Evolutionary conservation across 2,329 filamentous ascomycete genomes (phyloP).

Genomic region (Pseudocercospora pini-densiflorae): DNA sequence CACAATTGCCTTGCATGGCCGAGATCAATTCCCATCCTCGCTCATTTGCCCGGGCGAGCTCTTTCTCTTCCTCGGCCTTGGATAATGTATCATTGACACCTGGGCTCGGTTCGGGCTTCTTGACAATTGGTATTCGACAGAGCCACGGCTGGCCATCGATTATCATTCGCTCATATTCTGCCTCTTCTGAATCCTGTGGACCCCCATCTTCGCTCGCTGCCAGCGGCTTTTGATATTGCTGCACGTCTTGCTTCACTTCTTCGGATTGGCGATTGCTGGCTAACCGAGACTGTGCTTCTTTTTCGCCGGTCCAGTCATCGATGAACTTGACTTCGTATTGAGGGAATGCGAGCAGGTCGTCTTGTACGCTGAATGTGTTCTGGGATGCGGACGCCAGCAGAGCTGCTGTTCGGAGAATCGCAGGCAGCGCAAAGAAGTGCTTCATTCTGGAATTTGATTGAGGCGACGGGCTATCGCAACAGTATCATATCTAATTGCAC

Average conservation of each 20-base stretch:
- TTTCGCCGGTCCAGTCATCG: slow-evolving; percentile 68
- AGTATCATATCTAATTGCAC: neutral
- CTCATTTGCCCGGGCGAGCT: slow-evolving; percentile 75
- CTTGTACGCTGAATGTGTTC: slow-evolving; percentile 79
- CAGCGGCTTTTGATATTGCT: slow-evolving; percentile 28
- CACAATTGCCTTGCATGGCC: slow-evolving; percentile 76
- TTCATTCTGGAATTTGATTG: slow-evolving; percentile 44
- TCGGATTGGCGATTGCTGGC: slow-evolving; percentile 23
- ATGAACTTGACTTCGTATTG: slow-evolving; percentile 80
- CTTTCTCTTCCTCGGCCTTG: slow-evolving; percentile 74
- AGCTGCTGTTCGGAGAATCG: slow-evolving; percentile 52
- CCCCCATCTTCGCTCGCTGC: slow-evolving; percentile 17
- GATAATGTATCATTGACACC: slow-evolving; percentile 37
- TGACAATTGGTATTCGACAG: slow-evolving; percentile 79
- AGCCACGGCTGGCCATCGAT: slow-evolving; percentile 73
- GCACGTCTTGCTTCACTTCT: slow-evolving; percentile 14
- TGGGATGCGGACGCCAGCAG: slow-evolving; percentile 52
- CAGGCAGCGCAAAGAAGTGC: slow-evolving; percentile 54
- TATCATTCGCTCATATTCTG: slow-evolving; percentile 73
- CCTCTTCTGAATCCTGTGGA: slow-evolving; percentile 21
- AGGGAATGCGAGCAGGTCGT: slow-evolving; percentile 84
- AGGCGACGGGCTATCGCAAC: neutral
- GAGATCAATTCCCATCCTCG: slow-evolving; percentile 80
- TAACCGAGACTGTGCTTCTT: slow-evolving; percentile 68
- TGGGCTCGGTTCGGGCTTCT: slow-evolving; percentile 48